Conservation (phyloP, 1,284 basidiomycete species). For the Pholiota adiposa region DNA sequence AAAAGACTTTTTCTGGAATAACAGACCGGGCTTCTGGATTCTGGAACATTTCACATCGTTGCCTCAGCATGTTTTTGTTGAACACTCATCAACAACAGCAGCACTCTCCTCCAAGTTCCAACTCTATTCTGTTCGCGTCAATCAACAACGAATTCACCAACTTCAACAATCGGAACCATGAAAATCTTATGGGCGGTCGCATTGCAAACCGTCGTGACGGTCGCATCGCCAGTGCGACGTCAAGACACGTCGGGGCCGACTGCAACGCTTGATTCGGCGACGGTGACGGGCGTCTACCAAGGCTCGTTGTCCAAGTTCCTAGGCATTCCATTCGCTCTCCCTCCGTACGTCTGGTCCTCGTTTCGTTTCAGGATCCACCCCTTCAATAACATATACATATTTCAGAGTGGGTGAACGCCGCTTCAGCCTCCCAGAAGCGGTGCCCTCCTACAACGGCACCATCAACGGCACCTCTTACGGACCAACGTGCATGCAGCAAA, state of each 20-base stretch:
- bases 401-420: constrained; percentile 48
- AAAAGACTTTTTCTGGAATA: no score
- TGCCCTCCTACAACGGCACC: constrained; percentile 43
- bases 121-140: no score
- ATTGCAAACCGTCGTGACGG: not conserved
- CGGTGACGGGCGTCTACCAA: constrained; percentile 38
- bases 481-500: constrained; percentile 54
- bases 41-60: no score
- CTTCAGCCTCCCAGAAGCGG: constrained; percentile 49
- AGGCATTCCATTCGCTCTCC: constrained; percentile 57
- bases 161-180: not conserved
- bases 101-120: no score
- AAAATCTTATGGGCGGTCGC: not conserved
- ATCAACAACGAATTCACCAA: not conserved
- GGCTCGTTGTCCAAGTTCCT: constrained; percentile 42
- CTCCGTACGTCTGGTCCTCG: constrained; percentile 35
- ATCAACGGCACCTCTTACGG: constrained; percentile 48
- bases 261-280: constrained; percentile 44
- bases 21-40: no score
- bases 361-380: not conserved
- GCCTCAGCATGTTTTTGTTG: no score
- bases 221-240: not conserved
- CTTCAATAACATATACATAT: not conserved
- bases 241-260: constrained; percentile 18
- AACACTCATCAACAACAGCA: no score